Percentiles rank a stretch among this genome's conserved stretches.
phyloP scores from a whole-genome alignment of 2,329 filamentous ascomycete genomes.

The Mariannaea elegans region DNA sequence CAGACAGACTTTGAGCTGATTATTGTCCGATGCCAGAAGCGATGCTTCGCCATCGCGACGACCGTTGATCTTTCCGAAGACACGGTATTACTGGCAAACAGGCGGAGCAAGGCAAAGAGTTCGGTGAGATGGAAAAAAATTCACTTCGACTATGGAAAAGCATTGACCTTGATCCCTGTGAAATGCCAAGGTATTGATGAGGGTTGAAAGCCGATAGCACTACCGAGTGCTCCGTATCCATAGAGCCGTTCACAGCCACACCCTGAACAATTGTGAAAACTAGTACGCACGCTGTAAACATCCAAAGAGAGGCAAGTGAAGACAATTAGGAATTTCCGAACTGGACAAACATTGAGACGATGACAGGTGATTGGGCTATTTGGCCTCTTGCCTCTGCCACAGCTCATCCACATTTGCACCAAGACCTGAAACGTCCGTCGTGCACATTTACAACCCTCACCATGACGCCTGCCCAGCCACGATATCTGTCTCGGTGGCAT shows the following conservation, averaged over 20 bases:
- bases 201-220: too few species aligned
- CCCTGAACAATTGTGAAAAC: too few species aligned
- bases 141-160: too few species aligned
- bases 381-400: background rate
- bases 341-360: too few species aligned
- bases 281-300: too few species aligned
- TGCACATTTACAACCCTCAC: background rate
- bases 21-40: background rate
- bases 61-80: background rate
- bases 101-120: background rate
- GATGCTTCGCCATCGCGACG: background rate
- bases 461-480: background rate
- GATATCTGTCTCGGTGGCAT: background rate
- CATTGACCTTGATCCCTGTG: too few species aligned
- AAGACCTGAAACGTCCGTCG: background rate
- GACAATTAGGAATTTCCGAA: too few species aligned
- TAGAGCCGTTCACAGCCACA: too few species aligned
- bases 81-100: background rate
- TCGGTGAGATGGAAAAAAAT: background rate
- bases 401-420: background rate
- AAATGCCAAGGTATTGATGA: too few species aligned
- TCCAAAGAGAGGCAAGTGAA: too few species aligned
- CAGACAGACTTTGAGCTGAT: background rate
- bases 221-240: too few species aligned
- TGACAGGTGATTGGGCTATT: background rate